Evolutionary conservation across 1,139 yeast genomes (phyloP), one percentile per base, ranked within the genome.

Genomic region (Sugiyamaella pinicola): DNA sequence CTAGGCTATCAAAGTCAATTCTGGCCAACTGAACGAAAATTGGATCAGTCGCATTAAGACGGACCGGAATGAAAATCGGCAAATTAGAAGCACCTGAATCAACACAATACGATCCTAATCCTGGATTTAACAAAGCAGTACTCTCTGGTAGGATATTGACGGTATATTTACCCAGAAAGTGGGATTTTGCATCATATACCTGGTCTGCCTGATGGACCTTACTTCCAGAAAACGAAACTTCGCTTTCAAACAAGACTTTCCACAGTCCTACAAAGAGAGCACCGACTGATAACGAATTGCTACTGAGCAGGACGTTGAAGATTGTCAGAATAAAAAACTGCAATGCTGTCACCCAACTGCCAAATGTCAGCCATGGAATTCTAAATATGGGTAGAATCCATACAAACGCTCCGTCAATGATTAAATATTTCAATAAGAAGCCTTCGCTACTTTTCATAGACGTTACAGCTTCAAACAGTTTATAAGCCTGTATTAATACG

Each of bases 81-180:
- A 64, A 60, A 18, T 48, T 61, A 34, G 62, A 61, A 10, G 66
- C 66, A 8, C 71, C 69, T 45, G 71, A 58, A 46, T 82, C 82
- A 45, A 89, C 67, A 69, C 98, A 91, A 55, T 77, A 78, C 12
- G 81, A 77, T 38, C 79, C 80, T 44, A 78, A 80, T 60, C 83
- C 81, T 1, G 97, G 97, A 60, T 91, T 89, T 65, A 95, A 74
- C 61, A 78, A 75, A 2, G 95, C 96, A 0, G 95, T 85, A 40
- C 96, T 87, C 66, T 93, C 98, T 0, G 99, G 99, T 40, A 95
- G 74, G 60, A 87, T 87, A 62, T 91, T 87, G 60, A 93, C 85
- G 1, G 93, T 87, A 64, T 87, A 87, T 53, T 82, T 82, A 47
- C 98, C 99, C 61, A 82, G 84, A 65, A 93, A 86, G 66, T 90